These are phyloP conservation scores for Plasmodium vivax DNA, from an alignment of 169 alveolate genomes.

Conservation along the genomic window DNA sequence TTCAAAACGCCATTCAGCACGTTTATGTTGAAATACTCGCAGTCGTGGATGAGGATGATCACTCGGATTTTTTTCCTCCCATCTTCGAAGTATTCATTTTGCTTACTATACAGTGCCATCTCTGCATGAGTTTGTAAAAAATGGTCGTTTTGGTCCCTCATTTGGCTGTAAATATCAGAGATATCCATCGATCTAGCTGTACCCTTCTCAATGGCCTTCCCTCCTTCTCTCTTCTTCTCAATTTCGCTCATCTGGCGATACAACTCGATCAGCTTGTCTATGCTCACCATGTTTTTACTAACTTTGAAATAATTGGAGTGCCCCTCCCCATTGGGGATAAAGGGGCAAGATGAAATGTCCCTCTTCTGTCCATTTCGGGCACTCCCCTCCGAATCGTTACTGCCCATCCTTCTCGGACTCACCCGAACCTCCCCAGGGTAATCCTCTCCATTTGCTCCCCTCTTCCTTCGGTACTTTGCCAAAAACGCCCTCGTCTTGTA, in stretches of 20 bases:
- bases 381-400: neutral
- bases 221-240: neutral
- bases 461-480: neutral
- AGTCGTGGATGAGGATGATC: constrained; percentile 35
- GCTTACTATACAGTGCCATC: constrained; percentile 18
- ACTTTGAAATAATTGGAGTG: neutral
- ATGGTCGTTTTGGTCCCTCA: neutral
- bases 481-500: constrained; percentile 31
- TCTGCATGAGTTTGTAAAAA: neutral
- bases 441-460: neutral
- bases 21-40: constrained; percentile 61
- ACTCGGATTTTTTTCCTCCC: constrained; percentile 59
- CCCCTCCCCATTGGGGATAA: neutral
- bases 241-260: constrained; percentile 37
- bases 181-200: neutral
- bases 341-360: neutral
- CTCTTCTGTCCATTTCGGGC: neutral
- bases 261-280: constrained; percentile 26
- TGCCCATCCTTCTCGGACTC: neutral
- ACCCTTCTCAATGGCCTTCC: neutral
- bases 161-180: neutral
- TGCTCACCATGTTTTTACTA: constrained; percentile 5
- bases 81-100: constrained; percentile 31
- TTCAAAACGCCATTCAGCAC: constrained; percentile 63
- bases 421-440: neutral